These are phyloP conservation scores for Diaporthe ilicicola DNA, from an alignment of 2,329 filamentous ascomycete species.

Conservation along the genomic window DNA sequence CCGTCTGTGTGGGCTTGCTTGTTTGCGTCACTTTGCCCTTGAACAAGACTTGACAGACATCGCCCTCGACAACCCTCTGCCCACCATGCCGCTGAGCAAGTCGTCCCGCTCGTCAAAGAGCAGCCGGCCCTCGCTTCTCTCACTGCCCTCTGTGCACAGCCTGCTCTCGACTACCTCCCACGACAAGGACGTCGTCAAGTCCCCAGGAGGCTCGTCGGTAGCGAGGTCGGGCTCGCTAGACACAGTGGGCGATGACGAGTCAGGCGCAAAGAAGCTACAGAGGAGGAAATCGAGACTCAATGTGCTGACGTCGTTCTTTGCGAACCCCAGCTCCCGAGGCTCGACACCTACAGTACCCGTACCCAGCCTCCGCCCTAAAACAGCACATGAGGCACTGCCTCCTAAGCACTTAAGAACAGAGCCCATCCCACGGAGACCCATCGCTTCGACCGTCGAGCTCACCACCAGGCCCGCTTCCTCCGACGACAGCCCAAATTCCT, in stretches of 20 bases:
- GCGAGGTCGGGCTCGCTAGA: slow-evolving; percentile 15
- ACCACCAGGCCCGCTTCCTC: slow-evolving; percentile 18
- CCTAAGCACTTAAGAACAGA: slow-evolving; percentile 20
- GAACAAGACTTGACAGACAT: slow-evolving; percentile 6
- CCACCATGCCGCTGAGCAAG: slow-evolving; percentile 35
- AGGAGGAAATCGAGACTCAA: slow-evolving; percentile 32
- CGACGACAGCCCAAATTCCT: slow-evolving; percentile 26
- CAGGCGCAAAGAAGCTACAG: slow-evolving; percentile 18
- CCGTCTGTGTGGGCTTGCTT: not conserved
- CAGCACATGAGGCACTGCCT: slow-evolving; percentile 23
- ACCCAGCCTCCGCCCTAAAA: slow-evolving; percentile 29
- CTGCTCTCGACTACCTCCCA: slow-evolving; percentile 24
- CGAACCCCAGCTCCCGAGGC: slow-evolving; percentile 27
- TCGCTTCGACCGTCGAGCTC: slow-evolving; percentile 28
- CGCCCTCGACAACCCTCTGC: slow-evolving; percentile 1
- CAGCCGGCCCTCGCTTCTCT: slow-evolving; percentile 31
- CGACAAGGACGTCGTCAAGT: slow-evolving; percentile 17
- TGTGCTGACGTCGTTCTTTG: slow-evolving; percentile 32
- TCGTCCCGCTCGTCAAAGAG: slow-evolving; percentile 32
- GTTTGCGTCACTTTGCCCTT: slow-evolving; percentile 5
- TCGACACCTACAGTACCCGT: slow-evolving; percentile 7
- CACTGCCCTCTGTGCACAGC: slow-evolving; percentile 30
- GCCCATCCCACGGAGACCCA: slow-evolving; percentile 7
- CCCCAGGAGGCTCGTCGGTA: slow-evolving; percentile 20
- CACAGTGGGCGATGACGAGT: slow-evolving; percentile 12